These are phyloP conservation scores for Pyrenula massariospora DNA, from an alignment of 495 filamentous ascomycete species.

Conservation along the genomic window DNA sequence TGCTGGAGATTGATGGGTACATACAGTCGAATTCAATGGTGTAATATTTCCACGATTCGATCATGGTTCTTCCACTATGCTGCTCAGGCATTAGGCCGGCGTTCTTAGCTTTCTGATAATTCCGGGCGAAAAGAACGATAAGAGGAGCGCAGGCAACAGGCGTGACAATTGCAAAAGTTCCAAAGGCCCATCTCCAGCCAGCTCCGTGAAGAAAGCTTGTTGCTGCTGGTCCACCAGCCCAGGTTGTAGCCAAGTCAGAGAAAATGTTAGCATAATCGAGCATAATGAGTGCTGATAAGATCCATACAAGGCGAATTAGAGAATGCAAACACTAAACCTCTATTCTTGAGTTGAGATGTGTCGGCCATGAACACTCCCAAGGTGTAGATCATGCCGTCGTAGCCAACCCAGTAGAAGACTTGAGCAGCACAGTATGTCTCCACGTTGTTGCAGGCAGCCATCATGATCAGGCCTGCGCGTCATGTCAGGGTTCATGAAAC, in stretches of 20 bases:
- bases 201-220: conserved; percentile 34
- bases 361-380: conserved; percentile 56
- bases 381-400: conserved; percentile 46
- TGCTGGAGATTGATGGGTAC: conserved; percentile 3
- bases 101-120: conserved; percentile 46
- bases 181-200: conserved; percentile 53
- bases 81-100: conserved; percentile 23
- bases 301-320: conserved; percentile 53
- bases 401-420: conserved; percentile 45
- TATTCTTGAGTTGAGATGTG: conserved; percentile 50
- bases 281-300: too few relatives aligned
- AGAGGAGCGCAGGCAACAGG: conserved; percentile 45
- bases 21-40: conserved; percentile 48
- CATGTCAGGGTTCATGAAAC: not conserved
- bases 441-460: conserved; percentile 35
- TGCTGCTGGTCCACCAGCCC: conserved; percentile 22
- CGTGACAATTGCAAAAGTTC: conserved; percentile 47
- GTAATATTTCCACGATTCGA: conserved; percentile 40
- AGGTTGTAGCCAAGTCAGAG: conserved; percentile 22
- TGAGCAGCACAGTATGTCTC: conserved; percentile 36
- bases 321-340: conserved; percentile 51
- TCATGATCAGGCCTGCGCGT: conserved; percentile 22
- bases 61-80: conserved; percentile 31
- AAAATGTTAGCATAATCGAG: not conserved
- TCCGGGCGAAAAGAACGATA: conserved; percentile 38